These are phyloP conservation scores for Wickerhamomyces pijperi DNA, from an alignment of 805 yeast genomes.

Conservation along the genomic window DNA sequence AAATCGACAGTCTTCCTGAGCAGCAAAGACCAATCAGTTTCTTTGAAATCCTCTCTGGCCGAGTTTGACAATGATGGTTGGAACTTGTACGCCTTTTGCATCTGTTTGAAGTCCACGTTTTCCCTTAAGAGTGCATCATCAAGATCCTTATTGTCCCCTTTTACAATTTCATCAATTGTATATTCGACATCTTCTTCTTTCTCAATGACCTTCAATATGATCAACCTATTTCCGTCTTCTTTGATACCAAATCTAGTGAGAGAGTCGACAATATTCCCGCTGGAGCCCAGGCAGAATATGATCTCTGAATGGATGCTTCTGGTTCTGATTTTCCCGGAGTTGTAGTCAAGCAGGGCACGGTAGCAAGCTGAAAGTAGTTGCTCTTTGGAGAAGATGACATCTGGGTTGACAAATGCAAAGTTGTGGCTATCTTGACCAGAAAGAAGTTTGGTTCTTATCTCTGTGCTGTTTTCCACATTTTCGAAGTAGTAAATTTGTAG, in stretches of 20 bases:
- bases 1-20: no score
- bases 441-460: slow-evolving; percentile 33
- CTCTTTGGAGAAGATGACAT: slow-evolving; percentile 44
- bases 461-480: slow-evolving; percentile 31
- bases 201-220: slow-evolving; percentile 36
- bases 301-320: slow-evolving; percentile 62
- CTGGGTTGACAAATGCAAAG: slow-evolving; percentile 56
- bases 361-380: slow-evolving; percentile 53
- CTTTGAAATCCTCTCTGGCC: no score
- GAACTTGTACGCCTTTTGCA: background rate
- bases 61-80: background rate
- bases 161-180: slow-evolving; percentile 15
- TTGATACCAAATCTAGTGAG: slow-evolving; percentile 61
- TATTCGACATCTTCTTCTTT: slow-evolving; percentile 14
- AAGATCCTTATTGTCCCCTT: slow-evolving; percentile 20
- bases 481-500: slow-evolving; percentile 32
- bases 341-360: slow-evolving; percentile 44
- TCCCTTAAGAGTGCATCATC: background rate
- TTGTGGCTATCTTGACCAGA: slow-evolving; percentile 38
- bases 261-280: slow-evolving; percentile 62
- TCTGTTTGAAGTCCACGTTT: background rate
- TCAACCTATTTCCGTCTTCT: slow-evolving; percentile 30
- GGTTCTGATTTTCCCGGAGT: slow-evolving; percentile 41
- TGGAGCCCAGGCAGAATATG: slow-evolving; percentile 57
- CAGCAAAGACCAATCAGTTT: no score